These are phyloP conservation scores for Vitis hybrid DNA, from an alignment of 177 flowering plant species.

Conservation along the genomic window DNA sequence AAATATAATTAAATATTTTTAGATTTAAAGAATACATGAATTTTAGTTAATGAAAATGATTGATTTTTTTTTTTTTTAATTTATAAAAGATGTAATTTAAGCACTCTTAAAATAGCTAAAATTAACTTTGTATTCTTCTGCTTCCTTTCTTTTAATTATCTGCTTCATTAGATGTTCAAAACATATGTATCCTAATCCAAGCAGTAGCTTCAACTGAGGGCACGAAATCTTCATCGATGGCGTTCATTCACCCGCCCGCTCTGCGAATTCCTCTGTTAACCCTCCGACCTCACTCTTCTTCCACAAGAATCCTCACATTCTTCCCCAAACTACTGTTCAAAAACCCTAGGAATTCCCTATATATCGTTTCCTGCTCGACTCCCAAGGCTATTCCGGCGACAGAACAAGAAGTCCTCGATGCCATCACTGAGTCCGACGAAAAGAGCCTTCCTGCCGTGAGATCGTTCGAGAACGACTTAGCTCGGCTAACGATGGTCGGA, in stretches of 20 bases:
- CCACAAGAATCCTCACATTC: slow-evolving; percentile 8
- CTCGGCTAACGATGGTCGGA: slow-evolving; percentile 63
- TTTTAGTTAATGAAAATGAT: too few relatives aligned
- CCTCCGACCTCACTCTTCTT: slow-evolving; percentile 1
- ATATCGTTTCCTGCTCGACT: slow-evolving; percentile 24
- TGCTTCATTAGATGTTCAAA: too few relatives aligned
- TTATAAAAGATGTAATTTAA: too few relatives aligned
- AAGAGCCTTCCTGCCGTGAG: slow-evolving; percentile 60
- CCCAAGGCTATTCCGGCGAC: slow-evolving; percentile 29
- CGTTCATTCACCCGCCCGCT: slow-evolving; percentile 20
- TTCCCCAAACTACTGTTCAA: slow-evolving; percentile 13
- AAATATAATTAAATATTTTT: too few relatives aligned
- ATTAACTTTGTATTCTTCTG: too few relatives aligned
- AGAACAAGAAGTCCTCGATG: slow-evolving; percentile 50
- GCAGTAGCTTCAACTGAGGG: background rate
- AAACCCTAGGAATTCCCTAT: slow-evolving; percentile 13
- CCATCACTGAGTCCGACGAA: slow-evolving; percentile 40
- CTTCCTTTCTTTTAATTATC: too few relatives aligned
- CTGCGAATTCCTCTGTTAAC: slow-evolving; percentile 8
- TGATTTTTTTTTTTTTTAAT: too few relatives aligned
- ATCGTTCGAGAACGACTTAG: slow-evolving; percentile 70
- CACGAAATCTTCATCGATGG: slow-evolving; percentile 19
- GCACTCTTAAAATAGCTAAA: too few relatives aligned
- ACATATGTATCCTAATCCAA: background rate
- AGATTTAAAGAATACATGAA: too few relatives aligned